Evolutionary conservation across 2,329 filamentous ascomycete species (phyloP).

Genomic region (Cryphonectria nitschkei): DNA sequence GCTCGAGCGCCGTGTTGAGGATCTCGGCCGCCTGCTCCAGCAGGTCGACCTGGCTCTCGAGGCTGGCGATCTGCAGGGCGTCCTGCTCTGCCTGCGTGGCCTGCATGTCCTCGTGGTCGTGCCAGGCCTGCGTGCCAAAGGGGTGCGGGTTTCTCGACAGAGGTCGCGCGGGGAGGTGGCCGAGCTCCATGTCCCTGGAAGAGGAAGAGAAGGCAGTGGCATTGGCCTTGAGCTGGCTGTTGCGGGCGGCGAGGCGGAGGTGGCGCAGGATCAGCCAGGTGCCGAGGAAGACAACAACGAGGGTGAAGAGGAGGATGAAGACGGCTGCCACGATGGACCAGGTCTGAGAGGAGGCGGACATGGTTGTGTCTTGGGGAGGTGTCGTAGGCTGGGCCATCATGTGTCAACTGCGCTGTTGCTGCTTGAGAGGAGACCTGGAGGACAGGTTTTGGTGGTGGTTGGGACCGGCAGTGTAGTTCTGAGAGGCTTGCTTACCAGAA

Average conservation of each 20-base stretch:
- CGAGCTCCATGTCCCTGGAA: neutral
- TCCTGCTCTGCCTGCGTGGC: neutral
- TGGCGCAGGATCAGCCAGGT: neutral
- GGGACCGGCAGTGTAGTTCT: neutral
- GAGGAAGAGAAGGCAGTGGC: too few relatives aligned
- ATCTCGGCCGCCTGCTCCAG: neutral
- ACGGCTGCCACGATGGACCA: constrained; percentile 2
- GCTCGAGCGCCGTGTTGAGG: neutral
- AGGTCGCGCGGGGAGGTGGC: neutral
- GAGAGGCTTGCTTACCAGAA: neutral
- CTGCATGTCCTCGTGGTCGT: neutral
- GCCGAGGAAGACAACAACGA: neutral
- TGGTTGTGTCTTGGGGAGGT: neutral
- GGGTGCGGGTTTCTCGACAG: constrained; percentile 11
- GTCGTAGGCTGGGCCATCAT: neutral
- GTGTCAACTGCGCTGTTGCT: neutral
- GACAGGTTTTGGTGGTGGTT: neutral
- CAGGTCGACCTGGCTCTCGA: constrained; percentile 3
- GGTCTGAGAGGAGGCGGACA: neutral
- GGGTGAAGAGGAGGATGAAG: constrained; percentile 7
- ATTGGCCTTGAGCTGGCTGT: neutral
- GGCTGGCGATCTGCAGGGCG: constrained; percentile 8
- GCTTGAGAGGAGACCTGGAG: neutral
- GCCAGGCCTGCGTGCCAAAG: constrained; percentile 10
- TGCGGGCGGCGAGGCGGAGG: constrained; percentile 5